phyloP scores from a whole-genome alignment of 2,329 filamentous ascomycete genomes.

The Fonsecaea monophora region DNA sequence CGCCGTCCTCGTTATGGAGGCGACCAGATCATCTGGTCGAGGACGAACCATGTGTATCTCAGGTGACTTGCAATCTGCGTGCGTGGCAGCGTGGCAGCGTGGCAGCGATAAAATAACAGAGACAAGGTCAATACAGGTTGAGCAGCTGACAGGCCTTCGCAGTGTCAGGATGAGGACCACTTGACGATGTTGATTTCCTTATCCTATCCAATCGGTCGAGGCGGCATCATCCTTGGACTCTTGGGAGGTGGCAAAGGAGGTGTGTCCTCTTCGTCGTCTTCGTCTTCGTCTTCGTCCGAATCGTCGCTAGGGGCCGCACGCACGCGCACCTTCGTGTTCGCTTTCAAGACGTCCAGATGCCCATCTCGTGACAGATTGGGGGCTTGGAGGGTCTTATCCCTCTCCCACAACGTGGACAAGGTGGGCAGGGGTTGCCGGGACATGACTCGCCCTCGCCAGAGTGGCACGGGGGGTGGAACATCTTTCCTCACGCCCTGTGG shows the following conservation, averaged over 20 bases:
- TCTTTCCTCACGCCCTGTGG: background rate
- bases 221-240: background rate
- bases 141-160: no score
- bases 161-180: no score
- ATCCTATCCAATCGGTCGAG: background rate
- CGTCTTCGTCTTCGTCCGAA: background rate
- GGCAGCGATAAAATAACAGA: no score
- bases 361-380: background rate
- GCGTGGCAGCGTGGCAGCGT: no score
- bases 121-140: no score
- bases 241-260: background rate
- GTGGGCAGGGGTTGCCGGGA: background rate
- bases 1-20: no score
- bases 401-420: background rate
- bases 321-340: background rate
- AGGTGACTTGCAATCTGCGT: no score
- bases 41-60: no score
- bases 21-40: no score
- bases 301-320: background rate
- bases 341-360: background rate
- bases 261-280: background rate
- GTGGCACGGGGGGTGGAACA: background rate
- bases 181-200: no score
- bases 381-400: background rate
- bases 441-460: background rate